A percentile compares a stretch with the other conserved stretches of the same genome.
These are phyloP conservation scores for Sarocladium oryzae DNA, from an alignment of 2,329 filamentous ascomycete species.

Conservation along the genomic window DNA sequence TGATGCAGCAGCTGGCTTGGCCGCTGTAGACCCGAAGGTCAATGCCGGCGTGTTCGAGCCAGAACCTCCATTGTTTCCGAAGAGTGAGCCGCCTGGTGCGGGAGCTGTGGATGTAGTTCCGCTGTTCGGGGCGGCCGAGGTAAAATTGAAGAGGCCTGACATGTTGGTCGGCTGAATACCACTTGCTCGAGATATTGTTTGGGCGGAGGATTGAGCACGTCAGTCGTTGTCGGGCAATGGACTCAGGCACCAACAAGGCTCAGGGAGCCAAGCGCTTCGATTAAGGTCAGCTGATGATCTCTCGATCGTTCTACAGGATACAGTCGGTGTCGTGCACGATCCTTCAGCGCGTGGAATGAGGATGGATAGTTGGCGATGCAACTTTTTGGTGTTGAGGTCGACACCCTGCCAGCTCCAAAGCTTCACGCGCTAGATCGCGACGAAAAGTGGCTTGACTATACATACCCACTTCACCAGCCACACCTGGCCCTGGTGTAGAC, in stretches of 20 bases:
- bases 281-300: background rate
- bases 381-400: slow-evolving; percentile 5
- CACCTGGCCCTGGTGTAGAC: background rate
- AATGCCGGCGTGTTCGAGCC: slow-evolving; percentile 27
- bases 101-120: slow-evolving; percentile 30
- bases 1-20: slow-evolving; percentile 20
- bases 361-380: background rate
- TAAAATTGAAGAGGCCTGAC: slow-evolving; percentile 30
- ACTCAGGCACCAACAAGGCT: background rate
- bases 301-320: background rate
- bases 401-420: slow-evolving; percentile 7
- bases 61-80: slow-evolving; percentile 22
- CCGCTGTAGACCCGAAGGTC: slow-evolving; percentile 32
- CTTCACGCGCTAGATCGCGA: slow-evolving; percentile 8
- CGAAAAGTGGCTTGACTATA: slow-evolving; percentile 6
- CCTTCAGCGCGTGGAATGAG: background rate
- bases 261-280: background rate
- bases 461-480: slow-evolving; percentile 7
- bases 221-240: background rate
- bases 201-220: background rate
- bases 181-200: background rate
- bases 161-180: too few relatives aligned
- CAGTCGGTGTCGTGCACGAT: background rate
- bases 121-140: slow-evolving; percentile 28
- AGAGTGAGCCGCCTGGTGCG: slow-evolving; percentile 31